Conservation (phyloP, 805 yeast genomes). For the Alloascoidea hylecoeti region DNA sequence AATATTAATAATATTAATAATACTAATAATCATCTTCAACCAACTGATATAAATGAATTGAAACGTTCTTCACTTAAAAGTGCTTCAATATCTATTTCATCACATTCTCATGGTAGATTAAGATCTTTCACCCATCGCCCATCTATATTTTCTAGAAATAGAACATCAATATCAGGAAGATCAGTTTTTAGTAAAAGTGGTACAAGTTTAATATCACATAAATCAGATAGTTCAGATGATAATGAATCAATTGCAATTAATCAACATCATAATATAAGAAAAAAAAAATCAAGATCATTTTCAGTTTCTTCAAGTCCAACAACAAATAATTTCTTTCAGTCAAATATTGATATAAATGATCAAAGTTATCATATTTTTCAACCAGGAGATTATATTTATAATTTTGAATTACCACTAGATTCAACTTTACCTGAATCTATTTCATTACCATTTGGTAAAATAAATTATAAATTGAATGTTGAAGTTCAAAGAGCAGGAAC, state of each 20-base stretch:
- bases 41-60: background rate
- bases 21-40: background rate
- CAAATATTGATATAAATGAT: background rate
- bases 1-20: too few species aligned
- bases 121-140: too few species aligned
- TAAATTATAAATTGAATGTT: slow-evolving; percentile 57
- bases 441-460: slow-evolving; percentile 69
- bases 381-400: slow-evolving; percentile 87
- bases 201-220: background rate
- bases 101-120: background rate
- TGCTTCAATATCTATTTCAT: background rate
- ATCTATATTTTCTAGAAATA: too few species aligned
- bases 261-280: background rate
- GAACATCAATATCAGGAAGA: background rate
- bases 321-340: background rate
- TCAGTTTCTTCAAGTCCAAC: background rate
- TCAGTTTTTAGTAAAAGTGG: background rate
- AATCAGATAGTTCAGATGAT: background rate
- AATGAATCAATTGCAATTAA: too few species aligned
- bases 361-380: slow-evolving; percentile 37
- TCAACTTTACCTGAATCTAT: slow-evolving; percentile 74
- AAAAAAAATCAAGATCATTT: background rate
- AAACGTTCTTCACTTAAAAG: background rate
- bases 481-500: slow-evolving; percentile 67
- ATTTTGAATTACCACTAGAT: slow-evolving; percentile 81